Evolutionary conservation across 805 yeast species (phyloP), one percentile per base, ranked within the genome.

Genomic region (Wickerhamiella azymoides): DNA sequence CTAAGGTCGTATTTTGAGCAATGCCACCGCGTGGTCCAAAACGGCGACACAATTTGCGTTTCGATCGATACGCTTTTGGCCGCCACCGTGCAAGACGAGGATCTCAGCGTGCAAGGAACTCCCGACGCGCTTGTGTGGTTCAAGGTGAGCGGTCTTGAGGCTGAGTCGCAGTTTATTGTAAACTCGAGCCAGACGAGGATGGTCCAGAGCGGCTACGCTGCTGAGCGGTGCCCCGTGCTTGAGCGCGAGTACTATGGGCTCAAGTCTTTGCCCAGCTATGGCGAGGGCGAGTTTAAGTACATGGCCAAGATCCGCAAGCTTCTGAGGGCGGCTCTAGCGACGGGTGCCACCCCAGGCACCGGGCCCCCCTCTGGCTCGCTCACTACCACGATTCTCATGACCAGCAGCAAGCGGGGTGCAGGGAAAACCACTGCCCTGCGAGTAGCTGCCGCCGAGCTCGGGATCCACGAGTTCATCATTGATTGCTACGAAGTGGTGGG

Each of bases 111-210:
- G 0, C 61, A 65, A 2, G 84, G 84, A 0, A 69, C 68, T 18
- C 77, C 83, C 1, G 84, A 86, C 57, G 67, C 75, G 0, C 72
- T 88, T 16, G 94, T 86, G 0, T 89, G 96, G 96, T 89, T 86
- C 62, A 74, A 74, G 52, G 73, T 89, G 1, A 68, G 74, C 2
- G 79, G 73, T 6, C 65, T 78, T 3, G 38, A 25, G 32, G 42
- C 36, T 1, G 43, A 38, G 2, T 51, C 57, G 9, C 57, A 59
- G 54, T 80, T 64, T 53, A 57, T 77, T 0, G 72, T 88, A 30
- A 86, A 82, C 59, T 78, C 94, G 0, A 50, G 67, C 0, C 72
- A 72, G 49, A 83, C 95, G 0, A 70, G 79, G 38, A 69, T 89
- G 69, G 70, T 75, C 3, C 92, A 77, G 55, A 68, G 77, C 10